Evolutionary conservation across 176 grass and related monocot species (phyloP).

Genomic region (Juncus inflexus): DNA sequence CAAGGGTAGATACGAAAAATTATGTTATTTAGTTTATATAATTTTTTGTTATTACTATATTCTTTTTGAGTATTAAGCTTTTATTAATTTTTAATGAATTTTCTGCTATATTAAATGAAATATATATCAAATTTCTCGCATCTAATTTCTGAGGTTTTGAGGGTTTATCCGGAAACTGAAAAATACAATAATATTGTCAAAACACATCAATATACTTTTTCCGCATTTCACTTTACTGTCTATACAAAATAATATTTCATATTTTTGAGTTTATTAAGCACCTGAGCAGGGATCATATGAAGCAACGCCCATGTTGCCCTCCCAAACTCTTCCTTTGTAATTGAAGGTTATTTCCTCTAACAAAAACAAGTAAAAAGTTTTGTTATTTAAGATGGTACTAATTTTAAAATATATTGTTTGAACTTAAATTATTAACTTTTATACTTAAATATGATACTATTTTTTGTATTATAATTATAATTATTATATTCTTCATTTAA

Average conservation of each 20-base stretch:
- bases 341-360: background rate
- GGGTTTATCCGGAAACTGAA: constrained; percentile 19
- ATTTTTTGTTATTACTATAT: background rate
- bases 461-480: background rate
- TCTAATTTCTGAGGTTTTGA: background rate
- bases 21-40: background rate
- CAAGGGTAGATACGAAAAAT: constrained; percentile 25
- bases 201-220: background rate
- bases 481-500: no score
- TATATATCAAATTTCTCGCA: constrained; percentile 13
- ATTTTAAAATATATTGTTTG: no score
- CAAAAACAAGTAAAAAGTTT: background rate
- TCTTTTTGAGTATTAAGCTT: background rate
- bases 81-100: background rate
- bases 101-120: background rate
- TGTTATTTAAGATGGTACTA: no score
- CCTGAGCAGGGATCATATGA: constrained; percentile 13
- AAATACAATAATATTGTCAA: background rate
- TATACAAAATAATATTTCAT: background rate
- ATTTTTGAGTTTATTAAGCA: background rate
- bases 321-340: constrained; percentile 10
- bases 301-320: constrained; percentile 9
- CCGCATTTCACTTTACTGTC: no score
- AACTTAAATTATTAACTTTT: no score
- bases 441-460: no score